Percentiles rank a stretch among this genome's conserved stretches.
phyloP scores from a whole-genome alignment of 208 protist genomes.

The Trypanosoma boissoni region DNA sequence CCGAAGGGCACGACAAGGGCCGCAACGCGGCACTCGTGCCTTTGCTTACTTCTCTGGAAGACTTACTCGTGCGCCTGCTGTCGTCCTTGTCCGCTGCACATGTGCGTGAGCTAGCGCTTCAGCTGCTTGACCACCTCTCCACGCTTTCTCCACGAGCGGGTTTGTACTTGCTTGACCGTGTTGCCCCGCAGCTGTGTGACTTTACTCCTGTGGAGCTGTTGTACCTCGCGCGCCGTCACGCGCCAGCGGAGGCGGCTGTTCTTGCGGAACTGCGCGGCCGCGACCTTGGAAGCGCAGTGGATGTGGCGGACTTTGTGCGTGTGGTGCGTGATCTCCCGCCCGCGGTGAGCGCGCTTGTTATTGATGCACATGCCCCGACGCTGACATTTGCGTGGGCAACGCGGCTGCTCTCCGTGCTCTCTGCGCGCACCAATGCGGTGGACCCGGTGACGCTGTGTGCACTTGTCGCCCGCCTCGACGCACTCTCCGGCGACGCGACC shows the following conservation, averaged over 20 bases:
- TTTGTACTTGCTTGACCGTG: constrained; percentile 28
- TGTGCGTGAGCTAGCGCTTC: constrained; percentile 49
- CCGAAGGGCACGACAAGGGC: too few species aligned
- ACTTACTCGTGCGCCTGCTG: constrained; percentile 24
- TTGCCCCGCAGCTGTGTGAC: constrained; percentile 29
- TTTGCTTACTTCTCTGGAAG: constrained; percentile 20
- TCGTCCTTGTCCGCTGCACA: constrained; percentile 28
- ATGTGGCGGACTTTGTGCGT: constrained; percentile 57
- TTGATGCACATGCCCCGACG: constrained; percentile 43
- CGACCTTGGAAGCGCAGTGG: constrained; percentile 54
- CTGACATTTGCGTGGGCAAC: constrained; percentile 64
- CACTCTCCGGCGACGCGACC: not conserved
- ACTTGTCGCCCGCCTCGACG: constrained; percentile 15
- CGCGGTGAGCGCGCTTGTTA: constrained; percentile 43
- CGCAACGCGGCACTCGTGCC: too few species aligned
- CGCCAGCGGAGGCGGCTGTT: constrained; percentile 31
- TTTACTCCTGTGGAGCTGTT: constrained; percentile 65
- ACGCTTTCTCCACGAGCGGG: constrained; percentile 39
- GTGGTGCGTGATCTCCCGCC: constrained; percentile 57
- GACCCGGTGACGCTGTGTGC: constrained; percentile 50
- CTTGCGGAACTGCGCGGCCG: constrained; percentile 32
- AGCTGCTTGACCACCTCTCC: constrained; percentile 37
- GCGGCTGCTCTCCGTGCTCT: constrained; percentile 58
- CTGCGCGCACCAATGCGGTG: too few species aligned
- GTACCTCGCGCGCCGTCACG: constrained; percentile 48